Evolutionary conservation across 345 rosid species (phyloP).

Genomic region (Eucalyptus erythrocorys): DNA sequence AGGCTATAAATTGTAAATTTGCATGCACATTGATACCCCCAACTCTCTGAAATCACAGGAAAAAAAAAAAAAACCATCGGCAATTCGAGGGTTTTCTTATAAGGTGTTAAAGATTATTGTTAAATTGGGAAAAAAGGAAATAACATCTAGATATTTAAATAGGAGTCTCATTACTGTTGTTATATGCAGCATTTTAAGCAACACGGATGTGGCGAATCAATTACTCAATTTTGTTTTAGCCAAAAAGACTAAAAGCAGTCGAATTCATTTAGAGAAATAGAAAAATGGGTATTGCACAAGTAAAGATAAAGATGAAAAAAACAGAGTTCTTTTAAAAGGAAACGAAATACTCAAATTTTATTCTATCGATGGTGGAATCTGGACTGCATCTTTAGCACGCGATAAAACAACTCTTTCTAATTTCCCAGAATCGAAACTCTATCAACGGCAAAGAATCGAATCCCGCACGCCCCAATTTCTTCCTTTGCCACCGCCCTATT

Average conservation of each 20-base stretch:
- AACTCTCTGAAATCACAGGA: background rate
- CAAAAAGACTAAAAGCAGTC: background rate
- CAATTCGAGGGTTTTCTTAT: background rate
- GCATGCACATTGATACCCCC: background rate
- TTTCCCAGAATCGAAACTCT: background rate
- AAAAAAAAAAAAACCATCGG: background rate
- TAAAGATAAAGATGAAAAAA: background rate
- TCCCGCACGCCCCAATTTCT: background rate
- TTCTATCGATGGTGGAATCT: background rate
- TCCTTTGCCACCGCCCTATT: background rate
- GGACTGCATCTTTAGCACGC: background rate
- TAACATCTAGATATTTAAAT: background rate
- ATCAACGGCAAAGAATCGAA: background rate
- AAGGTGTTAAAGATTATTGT: background rate
- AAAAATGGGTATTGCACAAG: background rate
- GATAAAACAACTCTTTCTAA: background rate
- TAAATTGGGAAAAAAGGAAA: background rate
- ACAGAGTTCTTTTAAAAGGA: background rate
- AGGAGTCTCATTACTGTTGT: background rate
- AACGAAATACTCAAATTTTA: background rate
- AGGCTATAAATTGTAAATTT: background rate
- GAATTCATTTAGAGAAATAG: background rate
- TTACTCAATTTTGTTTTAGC: background rate
- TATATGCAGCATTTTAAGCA: background rate
- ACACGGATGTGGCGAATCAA: background rate